phyloP scores from a whole-genome alignment of 495 filamentous ascomycete species.

The Podospora appendiculata region DNA sequence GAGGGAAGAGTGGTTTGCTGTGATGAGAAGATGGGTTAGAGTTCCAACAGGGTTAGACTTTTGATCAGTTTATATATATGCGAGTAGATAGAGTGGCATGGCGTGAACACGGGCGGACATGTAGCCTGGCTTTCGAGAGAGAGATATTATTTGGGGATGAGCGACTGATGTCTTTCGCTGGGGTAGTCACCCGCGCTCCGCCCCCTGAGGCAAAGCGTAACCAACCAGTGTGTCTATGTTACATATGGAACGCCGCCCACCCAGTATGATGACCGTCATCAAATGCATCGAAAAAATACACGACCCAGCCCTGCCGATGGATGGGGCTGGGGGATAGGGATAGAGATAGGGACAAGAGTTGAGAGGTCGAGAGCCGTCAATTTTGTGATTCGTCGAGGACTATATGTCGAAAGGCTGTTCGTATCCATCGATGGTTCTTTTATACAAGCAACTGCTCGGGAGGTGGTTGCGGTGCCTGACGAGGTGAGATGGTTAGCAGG shows the following conservation, averaged over 20 bases:
- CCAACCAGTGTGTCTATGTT: slow-evolving; percentile 25
- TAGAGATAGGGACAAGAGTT: slow-evolving; percentile 24
- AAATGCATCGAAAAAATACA: slow-evolving; percentile 26
- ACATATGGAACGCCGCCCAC: slow-evolving; percentile 29
- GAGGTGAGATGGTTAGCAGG: background rate
- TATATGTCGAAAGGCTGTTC: no score
- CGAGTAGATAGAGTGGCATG: no score
- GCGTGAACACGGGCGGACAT: no score
- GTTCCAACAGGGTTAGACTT: slow-evolving; percentile 1
- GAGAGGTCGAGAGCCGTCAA: slow-evolving; percentile 18
- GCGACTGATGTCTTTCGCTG: slow-evolving; percentile 9
- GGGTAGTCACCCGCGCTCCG: slow-evolving; percentile 7
- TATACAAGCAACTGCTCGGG: slow-evolving; percentile 34
- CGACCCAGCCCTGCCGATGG: slow-evolving; percentile 13
- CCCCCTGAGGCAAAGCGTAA: slow-evolving; percentile 13
- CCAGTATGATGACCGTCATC: slow-evolving; percentile 26
- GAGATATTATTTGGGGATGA: slow-evolving; percentile 21
- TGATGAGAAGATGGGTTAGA: slow-evolving; percentile 7
- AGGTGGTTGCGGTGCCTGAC: slow-evolving; percentile 32
- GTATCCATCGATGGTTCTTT: slow-evolving; percentile 3
- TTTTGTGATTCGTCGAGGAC: no score
- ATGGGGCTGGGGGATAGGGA: background rate
- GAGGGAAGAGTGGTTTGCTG: background rate
- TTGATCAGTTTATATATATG: background rate
- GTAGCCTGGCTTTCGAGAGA: background rate